A percentile compares a stretch with the other conserved stretches of the same genome.
These are phyloP conservation scores for Circinella umbellata DNA, from an alignment of 371 early-diverging fungal species.

Conservation along the genomic window DNA sequence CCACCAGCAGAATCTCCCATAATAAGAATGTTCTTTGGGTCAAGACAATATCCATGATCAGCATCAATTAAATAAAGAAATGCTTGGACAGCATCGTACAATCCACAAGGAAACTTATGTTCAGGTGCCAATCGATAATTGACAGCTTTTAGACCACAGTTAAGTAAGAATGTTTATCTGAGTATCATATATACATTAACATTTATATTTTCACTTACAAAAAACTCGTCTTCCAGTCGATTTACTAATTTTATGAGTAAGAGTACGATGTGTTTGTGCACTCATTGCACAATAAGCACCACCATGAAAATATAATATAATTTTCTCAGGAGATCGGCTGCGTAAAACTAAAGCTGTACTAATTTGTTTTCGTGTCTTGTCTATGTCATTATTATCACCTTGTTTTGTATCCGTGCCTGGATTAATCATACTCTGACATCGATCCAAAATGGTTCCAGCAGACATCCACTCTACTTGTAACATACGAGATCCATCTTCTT, in stretches of 20 bases:
- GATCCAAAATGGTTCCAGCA: constrained; percentile 28
- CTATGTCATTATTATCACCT: neutral
- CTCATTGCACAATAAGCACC: constrained; percentile 69
- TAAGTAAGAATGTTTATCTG: too few species aligned
- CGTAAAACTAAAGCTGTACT: constrained; percentile 18
- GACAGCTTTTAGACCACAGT: constrained; percentile 34
- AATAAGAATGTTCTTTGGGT: constrained; percentile 69
- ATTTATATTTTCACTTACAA: constrained; percentile 40
- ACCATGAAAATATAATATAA: constrained; percentile 71
- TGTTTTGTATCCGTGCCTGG: constrained; percentile 6
- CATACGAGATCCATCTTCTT: constrained; percentile 26
- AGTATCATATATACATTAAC: too few species aligned
- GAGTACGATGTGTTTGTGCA: constrained; percentile 58
- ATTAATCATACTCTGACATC: constrained; percentile 20
- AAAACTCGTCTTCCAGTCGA: constrained; percentile 51
- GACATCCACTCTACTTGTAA: constrained; percentile 46
- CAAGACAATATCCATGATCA: constrained; percentile 33
- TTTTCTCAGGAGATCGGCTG: constrained; percentile 38
- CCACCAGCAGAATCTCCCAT: constrained; percentile 87
- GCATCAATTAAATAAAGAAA: constrained; percentile 68
- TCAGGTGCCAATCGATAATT: constrained; percentile 85
- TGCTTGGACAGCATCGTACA: constrained; percentile 78
- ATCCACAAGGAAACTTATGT: constrained; percentile 75
- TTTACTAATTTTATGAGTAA: constrained; percentile 62
- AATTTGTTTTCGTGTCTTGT: neutral